phyloP scores from a whole-genome alignment of 306 rosid genomes.

The Pachyrhizus erosus region DNA sequence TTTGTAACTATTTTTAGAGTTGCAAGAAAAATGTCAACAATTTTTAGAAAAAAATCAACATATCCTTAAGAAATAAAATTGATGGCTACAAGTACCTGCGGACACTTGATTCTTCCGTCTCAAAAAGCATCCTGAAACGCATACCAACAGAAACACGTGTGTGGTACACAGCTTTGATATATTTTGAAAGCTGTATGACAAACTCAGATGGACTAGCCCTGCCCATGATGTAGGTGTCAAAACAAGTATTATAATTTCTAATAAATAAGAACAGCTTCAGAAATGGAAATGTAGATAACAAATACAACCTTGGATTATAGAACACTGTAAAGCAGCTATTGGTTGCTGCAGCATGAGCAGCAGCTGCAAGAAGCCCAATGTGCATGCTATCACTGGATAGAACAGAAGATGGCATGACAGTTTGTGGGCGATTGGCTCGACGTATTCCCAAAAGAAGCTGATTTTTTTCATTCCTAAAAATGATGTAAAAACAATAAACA shows the following conservation, averaged over 20 bases:
- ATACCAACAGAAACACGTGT: constrained; percentile 91
- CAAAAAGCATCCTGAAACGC: constrained; percentile 94
- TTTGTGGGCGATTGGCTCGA: constrained; percentile 76
- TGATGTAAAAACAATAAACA: constrained; percentile 17
- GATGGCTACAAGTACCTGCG: constrained; percentile 62
- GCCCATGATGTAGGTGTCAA: constrained; percentile 46
- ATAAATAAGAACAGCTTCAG: background rate
- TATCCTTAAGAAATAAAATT: background rate
- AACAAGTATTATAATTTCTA: constrained; percentile 25
- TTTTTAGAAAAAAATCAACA: background rate
- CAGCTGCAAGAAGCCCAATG: constrained; percentile 95
- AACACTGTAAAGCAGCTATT: constrained; percentile 90
- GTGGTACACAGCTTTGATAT: constrained; percentile 86
- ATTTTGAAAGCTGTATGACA: constrained; percentile 81
- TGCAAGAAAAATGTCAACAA: background rate
- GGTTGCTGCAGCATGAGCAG: constrained; percentile 93
- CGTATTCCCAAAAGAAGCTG: constrained; percentile 93
- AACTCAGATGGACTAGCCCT: constrained; percentile 97
- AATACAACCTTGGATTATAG: constrained; percentile 82
- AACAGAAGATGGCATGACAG: constrained; percentile 88
- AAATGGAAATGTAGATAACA: constrained; percentile 24
- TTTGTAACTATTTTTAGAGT: constrained; percentile 7
- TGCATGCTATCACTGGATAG: constrained; percentile 92
- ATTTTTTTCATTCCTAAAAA: constrained; percentile 82
- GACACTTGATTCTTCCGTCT: constrained; percentile 91